Evolutionary conservation across 768 basidiomycete genomes (phyloP).

Genomic region (Phlebiopsis flavidoalba): DNA sequence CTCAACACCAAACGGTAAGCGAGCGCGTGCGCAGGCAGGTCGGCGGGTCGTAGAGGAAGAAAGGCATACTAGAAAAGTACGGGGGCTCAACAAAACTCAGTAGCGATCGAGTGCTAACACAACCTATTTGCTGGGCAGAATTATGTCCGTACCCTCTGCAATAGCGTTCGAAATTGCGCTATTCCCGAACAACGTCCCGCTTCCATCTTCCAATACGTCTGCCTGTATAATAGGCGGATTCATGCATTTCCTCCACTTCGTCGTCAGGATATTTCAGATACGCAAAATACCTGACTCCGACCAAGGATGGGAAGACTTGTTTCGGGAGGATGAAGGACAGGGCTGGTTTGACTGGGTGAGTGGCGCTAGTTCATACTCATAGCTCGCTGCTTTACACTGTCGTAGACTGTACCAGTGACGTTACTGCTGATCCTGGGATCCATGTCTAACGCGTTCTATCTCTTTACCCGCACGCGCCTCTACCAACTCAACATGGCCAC

Average conservation of each 20-base stretch:
- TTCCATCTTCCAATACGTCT: conserved; percentile 61
- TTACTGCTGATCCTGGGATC: conserved; percentile 50
- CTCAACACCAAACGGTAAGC: conserved; percentile 29
- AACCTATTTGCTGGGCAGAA: conserved; percentile 32
- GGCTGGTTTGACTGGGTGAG: conserved; percentile 81
- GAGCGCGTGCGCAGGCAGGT: too few species aligned
- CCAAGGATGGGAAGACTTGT: conserved; percentile 75
- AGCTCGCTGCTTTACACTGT: conserved; percentile 6
- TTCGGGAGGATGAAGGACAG: conserved; percentile 55
- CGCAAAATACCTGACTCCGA: conserved; percentile 59
- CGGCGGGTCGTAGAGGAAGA: conserved; percentile 51
- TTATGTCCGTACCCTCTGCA: conserved; percentile 60
- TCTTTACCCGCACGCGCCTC: conserved; percentile 63
- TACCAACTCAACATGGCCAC: conserved; percentile 63
- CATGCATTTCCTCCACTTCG: conserved; percentile 67
- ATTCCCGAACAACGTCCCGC: conserved; percentile 76
- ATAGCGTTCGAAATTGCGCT: conserved; percentile 77
- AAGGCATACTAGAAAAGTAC: conserved; percentile 58
- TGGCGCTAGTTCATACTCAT: background rate
- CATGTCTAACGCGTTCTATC: conserved; percentile 54
- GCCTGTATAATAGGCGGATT: conserved; percentile 60
- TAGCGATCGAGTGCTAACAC: background rate
- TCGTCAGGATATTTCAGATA: conserved; percentile 54
- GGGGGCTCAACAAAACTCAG: background rate
- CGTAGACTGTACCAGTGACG: conserved; percentile 62